Percentiles rank a stretch among this genome's conserved stretches.
Evolutionary conservation across 306 rosid genomes (phyloP).

Genomic region (Arachis hypogaea): DNA sequence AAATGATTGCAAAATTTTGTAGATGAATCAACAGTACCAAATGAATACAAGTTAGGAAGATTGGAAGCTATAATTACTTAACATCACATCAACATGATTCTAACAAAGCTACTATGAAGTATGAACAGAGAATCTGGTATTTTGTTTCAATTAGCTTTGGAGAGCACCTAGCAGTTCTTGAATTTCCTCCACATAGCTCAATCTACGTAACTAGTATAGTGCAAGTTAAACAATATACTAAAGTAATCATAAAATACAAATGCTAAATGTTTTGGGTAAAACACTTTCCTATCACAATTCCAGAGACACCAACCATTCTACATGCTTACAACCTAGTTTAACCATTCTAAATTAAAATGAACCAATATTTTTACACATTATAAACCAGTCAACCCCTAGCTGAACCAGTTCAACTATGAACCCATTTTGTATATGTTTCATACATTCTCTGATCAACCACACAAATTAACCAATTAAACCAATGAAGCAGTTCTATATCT

Average conservation of each 20-base stretch:
- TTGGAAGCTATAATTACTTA: neutral
- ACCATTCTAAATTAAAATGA: too few species aligned
- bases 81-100: neutral
- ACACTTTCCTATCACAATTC: neutral
- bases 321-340: too few species aligned
- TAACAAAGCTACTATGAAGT: neutral
- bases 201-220: neutral
- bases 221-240: neutral
- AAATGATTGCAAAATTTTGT: neutral
- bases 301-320: too few species aligned
- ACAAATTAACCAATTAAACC: too few species aligned
- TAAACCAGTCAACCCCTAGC: too few species aligned
- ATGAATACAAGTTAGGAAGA: neutral
- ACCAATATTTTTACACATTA: too few species aligned
- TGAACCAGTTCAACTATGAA: too few species aligned
- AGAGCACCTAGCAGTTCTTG: constrained; percentile 36
- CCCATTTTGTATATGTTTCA: too few species aligned
- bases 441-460: too few species aligned
- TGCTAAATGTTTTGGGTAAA: too few species aligned
- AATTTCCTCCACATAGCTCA: constrained; percentile 3
- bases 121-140: neutral
- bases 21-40: neutral
- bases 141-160: neutral
- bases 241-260: neutral
- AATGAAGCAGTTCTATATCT: too few species aligned